phyloP scores from a whole-genome alignment of 176 grass and related monocot species.

The Triticum urartu region DNA sequence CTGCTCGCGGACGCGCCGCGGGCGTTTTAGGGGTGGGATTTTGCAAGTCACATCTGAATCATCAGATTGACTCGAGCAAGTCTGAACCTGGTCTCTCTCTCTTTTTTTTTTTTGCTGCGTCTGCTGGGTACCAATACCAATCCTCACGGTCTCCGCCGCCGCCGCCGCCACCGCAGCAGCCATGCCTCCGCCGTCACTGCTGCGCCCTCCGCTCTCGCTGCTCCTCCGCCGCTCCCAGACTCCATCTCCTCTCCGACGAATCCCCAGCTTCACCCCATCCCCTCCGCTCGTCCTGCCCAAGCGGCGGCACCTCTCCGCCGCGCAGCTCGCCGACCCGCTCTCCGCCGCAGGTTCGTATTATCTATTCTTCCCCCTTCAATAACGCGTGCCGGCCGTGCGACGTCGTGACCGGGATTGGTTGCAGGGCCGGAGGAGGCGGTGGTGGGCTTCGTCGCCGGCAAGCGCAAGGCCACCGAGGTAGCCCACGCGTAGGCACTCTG shows the following conservation, averaged over 20 bases:
- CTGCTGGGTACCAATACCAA: neutral
- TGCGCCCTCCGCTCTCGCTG: neutral
- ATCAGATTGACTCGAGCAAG: too few relatives aligned
- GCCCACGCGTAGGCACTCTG: constrained; percentile 83
- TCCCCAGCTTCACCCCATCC: neutral
- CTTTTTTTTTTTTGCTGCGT: neutral
- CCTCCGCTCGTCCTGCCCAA: neutral
- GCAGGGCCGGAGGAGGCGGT: constrained; percentile 64
- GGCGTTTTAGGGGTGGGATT: too few relatives aligned
- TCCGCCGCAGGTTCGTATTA: neutral
- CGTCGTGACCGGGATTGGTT: neutral
- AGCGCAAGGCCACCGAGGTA: constrained; percentile 78
- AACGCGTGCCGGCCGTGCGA: neutral
- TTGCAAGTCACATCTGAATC: too few relatives aligned
- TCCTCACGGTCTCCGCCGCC: neutral
- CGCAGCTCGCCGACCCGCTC: neutral
- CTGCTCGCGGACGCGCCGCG: too few relatives aligned
- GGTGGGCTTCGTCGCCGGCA: constrained; percentile 71
- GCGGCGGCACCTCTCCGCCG: constrained; percentile 36
- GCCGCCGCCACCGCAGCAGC: neutral
- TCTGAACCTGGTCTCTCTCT: constrained; percentile 11
- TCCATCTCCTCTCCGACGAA: neutral
- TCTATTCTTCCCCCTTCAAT: neutral
- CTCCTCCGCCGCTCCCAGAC: neutral
- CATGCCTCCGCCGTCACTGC: constrained; percentile 14